phyloP scores from a whole-genome alignment of 108 stramenopile species.

The Bacterosira constricta region DNA sequence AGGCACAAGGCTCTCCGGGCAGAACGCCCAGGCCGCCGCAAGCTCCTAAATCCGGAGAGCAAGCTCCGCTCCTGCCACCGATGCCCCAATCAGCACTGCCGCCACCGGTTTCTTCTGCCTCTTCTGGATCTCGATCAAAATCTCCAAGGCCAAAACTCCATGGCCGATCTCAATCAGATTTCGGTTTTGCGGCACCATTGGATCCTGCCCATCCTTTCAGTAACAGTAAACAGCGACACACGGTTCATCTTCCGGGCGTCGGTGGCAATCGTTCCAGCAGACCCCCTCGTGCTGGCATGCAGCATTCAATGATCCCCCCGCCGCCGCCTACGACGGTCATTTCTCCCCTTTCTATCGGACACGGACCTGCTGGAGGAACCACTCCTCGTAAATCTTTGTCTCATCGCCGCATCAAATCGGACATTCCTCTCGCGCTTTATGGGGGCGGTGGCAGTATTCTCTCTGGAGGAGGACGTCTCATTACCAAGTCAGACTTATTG shows the following conservation, averaged over 20 bases:
- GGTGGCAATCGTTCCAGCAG: not conserved
- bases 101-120: not conserved
- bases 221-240: too few species aligned
- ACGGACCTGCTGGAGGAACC: not conserved
- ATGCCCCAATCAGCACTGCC: not conserved
- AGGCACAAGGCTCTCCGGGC: not conserved
- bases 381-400: not conserved
- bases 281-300: not conserved
- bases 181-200: not conserved
- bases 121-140: constrained; percentile 2
- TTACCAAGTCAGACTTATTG: constrained; percentile 41
- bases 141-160: not conserved
- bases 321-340: not conserved
- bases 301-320: not conserved
- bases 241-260: too few species aligned
- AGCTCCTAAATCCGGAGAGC: constrained; percentile 19
- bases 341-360: not conserved
- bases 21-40: constrained; percentile 26
- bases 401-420: constrained; percentile 43
- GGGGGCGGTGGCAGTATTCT: not conserved
- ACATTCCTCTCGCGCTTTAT: constrained; percentile 13
- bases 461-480: constrained; percentile 1
- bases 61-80: constrained; percentile 21
- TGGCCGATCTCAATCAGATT: constrained; percentile 27
- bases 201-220: constrained; percentile 26